phyloP scores from a whole-genome alignment of 257 asterid genomes.

The Eustoma russellianum region DNA sequence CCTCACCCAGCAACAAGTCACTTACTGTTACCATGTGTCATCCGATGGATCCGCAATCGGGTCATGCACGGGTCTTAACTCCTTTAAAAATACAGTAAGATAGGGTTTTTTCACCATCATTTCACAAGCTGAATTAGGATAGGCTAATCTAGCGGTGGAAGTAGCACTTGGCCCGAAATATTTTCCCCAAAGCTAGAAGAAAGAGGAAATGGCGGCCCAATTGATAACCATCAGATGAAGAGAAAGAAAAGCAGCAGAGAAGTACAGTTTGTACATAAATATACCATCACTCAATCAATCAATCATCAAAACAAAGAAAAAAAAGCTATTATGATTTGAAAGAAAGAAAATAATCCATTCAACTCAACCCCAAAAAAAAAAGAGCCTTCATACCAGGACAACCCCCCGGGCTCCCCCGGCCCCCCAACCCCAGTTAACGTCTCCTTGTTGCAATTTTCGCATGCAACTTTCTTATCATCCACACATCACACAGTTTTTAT shows the following conservation, averaged over 20 bases:
- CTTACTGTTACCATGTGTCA: no score
- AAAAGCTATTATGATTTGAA: conserved; percentile 14
- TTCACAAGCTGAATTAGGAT: no score
- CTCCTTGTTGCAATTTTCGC: conserved; percentile 6
- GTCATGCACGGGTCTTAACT: no score
- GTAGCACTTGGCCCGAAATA: no score
- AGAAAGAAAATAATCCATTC: conserved; percentile 7
- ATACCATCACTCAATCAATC: conserved; percentile 47
- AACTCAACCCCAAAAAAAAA: neutral
- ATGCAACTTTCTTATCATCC: conserved; percentile 24
- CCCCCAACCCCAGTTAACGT: conserved; percentile 11
- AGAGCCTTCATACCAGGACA: neutral
- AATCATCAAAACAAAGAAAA: conserved; percentile 38
- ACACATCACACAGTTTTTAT: conserved; percentile 5
- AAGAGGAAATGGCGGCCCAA: conserved; percentile 60
- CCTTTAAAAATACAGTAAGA: no score
- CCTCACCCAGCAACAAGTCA: no score
- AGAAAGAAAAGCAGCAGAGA: conserved; percentile 11
- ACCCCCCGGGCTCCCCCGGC: neutral
- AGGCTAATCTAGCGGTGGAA: no score
- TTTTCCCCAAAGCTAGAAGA: no score
- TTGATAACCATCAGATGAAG: conserved; percentile 39
- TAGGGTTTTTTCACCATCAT: no score
- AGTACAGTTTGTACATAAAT: conserved; percentile 25
- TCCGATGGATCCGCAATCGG: no score